Percentiles rank a stretch among this genome's conserved stretches.
Evolutionary conservation across 495 filamentous ascomycete species (phyloP).

Genomic region (Xylaria flabelliformis): DNA sequence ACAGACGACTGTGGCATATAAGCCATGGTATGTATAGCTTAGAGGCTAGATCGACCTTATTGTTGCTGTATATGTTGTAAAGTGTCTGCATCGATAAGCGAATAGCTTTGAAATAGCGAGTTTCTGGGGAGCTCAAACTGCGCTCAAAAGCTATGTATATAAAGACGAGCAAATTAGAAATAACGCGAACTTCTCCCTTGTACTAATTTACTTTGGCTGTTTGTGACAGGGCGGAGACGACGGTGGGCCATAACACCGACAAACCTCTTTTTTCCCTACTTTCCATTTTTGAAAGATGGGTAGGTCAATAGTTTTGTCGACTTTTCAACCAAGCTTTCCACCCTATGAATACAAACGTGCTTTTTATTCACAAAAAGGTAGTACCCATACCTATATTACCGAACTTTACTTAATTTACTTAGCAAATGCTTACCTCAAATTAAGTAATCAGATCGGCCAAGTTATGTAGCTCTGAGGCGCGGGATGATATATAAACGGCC

Average conservation of each 20-base stretch:
- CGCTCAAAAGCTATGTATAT: not conserved
- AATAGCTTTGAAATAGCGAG: not conserved
- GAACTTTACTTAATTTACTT: no score
- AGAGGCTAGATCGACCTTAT: not conserved
- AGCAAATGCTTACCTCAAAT: no score
- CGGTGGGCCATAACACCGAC: no score
- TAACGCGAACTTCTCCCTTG: not conserved
- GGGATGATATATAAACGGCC: conserved; percentile 16
- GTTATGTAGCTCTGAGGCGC: conserved; percentile 6
- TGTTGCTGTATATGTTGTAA: not conserved
- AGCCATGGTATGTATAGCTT: not conserved
- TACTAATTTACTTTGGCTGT: not conserved
- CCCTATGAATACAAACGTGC: no score
- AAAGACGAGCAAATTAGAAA: not conserved
- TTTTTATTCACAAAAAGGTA: no score
- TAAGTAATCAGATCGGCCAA: no score
- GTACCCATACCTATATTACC: no score
- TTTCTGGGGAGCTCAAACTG: not conserved
- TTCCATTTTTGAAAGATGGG: no score
- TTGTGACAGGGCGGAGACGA: no score
- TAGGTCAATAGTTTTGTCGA: no score
- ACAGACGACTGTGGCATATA: not conserved
- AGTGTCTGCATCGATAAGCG: not conserved
- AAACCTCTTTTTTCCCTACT: no score
- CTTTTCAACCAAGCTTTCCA: no score